A percentile compares a stretch with the other conserved stretches of the same genome.
These are phyloP conservation scores for Exidia glandulosa DNA, from an alignment of 768 basidiomycete genomes.

Conservation along the genomic window DNA sequence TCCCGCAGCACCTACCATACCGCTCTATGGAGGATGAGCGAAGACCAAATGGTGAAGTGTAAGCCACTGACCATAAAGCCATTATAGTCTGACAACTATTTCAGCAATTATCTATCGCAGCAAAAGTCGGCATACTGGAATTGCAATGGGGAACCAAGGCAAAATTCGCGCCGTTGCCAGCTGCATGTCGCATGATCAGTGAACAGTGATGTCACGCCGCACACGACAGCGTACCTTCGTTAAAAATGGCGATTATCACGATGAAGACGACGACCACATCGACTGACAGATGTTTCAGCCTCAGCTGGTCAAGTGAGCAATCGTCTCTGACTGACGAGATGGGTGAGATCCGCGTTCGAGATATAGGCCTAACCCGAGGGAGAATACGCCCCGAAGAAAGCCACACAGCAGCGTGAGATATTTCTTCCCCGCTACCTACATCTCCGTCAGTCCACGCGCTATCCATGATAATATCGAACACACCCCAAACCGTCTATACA, in stretches of 20 bases:
- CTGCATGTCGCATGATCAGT: neutral
- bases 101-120: too few species aligned
- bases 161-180: constrained; percentile 37
- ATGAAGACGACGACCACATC: constrained; percentile 27
- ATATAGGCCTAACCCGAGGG: constrained; percentile 38
- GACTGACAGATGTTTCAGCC: constrained; percentile 10
- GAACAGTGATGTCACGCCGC: neutral
- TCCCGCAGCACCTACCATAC: constrained; percentile 29
- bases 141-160: constrained; percentile 42
- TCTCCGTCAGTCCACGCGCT: too few species aligned
- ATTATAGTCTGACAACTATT: constrained; percentile 20
- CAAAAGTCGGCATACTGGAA: constrained; percentile 16
- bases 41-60: neutral
- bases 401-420: constrained; percentile 33
- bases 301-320: constrained; percentile 1
- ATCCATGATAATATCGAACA: neutral
- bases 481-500: constrained; percentile 33
- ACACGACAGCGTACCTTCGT: constrained; percentile 22
- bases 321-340: constrained; percentile 13
- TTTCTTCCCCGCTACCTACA: constrained; percentile 31
- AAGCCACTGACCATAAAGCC: constrained; percentile 22
- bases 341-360: constrained; percentile 15
- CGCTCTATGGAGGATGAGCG: constrained; percentile 8
- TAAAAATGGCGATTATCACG: constrained; percentile 27
- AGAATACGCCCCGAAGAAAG: constrained; percentile 31